Evolutionary conservation across 2,329 filamentous ascomycete species (phyloP), one percentile per base, ranked within the genome.

Genomic region (Scleromitrula shiraiana): DNA sequence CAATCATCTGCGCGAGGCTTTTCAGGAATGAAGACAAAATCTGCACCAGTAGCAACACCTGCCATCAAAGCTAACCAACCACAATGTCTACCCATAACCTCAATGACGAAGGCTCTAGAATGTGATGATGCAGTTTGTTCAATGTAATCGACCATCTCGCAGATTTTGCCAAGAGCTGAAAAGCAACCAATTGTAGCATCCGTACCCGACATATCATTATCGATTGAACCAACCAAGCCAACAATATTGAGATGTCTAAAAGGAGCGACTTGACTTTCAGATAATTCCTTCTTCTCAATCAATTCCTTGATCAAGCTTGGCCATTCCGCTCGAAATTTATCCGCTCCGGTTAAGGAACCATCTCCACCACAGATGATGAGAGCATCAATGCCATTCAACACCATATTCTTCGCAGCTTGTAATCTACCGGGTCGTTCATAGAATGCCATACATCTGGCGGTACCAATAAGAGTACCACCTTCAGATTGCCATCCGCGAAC

Each of bases 111-210:
- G 32, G 93, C 93, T 59, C 93, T 78, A 56, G 95, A 94, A 68
- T 98, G 93, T 23, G 90, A 96, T 30, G 83, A 84, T 44, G 91
- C 91, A 0, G 93, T 97, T 17, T 91, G 90, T 68, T 98, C 91
- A 59, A 98, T 95, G 63, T 89, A 91, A 70, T 98, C 93, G 50
- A 98, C 88, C 63, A 91, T 88, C 65, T 96, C 86, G 69, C 91
- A 97, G 59, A 98, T 95, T 51, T 91, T 83, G 40, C 85, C 82
- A 48, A 98, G 78, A 20, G 93, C 93, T 36, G 90, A 95, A 71
- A 95, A 97, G 66, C 88, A 94, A 48, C 93, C 93, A 65, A 98
- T 96, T 26, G 93, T 98, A 50, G 93, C 91, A 67, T 98, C 93
- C 10, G 93, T 98, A 55, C 88, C 88, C 41, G 90, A 94, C 69